These are phyloP conservation scores for Chytriomyces sp. DNA, from an alignment of 192 early-diverging fungal species.

Conservation along the genomic window DNA sequence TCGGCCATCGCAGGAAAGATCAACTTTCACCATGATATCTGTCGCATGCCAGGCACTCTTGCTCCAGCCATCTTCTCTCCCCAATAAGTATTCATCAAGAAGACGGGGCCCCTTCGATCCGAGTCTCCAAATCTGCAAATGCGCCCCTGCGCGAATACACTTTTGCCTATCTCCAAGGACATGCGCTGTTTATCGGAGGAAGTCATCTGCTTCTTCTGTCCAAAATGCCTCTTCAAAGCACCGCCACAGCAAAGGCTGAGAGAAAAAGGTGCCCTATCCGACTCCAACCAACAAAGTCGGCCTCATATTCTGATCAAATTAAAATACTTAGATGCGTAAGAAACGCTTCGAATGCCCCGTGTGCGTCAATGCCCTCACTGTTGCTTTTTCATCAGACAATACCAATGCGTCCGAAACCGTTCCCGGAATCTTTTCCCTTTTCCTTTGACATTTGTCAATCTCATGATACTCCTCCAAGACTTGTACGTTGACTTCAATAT, in stretches of 20 bases:
- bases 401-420: not conserved
- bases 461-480: too few species aligned
- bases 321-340: slow-evolving; percentile 18
- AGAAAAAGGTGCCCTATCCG: slow-evolving; percentile 66
- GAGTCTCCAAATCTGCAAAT: too few species aligned
- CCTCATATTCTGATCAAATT: too few species aligned
- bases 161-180: too few species aligned
- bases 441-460: too few species aligned
- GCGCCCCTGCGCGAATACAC: too few species aligned
- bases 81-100: too few species aligned
- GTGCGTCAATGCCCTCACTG: slow-evolving; percentile 32
- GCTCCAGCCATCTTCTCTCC: too few species aligned
- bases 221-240: slow-evolving; percentile 96
- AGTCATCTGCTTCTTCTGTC: slow-evolving; percentile 89
- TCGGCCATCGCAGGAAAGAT: not conserved
- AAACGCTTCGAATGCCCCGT: slow-evolving; percentile 39
- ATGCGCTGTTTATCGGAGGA: slow-evolving; percentile 81
- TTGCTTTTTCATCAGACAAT: slow-evolving; percentile 11
- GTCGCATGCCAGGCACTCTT: too few species aligned
- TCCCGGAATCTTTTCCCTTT: not conserved
- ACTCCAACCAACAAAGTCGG: not conserved
- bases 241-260: slow-evolving; percentile 95
- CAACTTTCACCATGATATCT: too few species aligned
- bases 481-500: too few species aligned
- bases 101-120: too few species aligned